A percentile compares a stretch with the other conserved stretches of the same genome.
Evolutionary conservation across 139 green algal genomes (phyloP).

Genomic region (Haematococcus lacustris): DNA sequence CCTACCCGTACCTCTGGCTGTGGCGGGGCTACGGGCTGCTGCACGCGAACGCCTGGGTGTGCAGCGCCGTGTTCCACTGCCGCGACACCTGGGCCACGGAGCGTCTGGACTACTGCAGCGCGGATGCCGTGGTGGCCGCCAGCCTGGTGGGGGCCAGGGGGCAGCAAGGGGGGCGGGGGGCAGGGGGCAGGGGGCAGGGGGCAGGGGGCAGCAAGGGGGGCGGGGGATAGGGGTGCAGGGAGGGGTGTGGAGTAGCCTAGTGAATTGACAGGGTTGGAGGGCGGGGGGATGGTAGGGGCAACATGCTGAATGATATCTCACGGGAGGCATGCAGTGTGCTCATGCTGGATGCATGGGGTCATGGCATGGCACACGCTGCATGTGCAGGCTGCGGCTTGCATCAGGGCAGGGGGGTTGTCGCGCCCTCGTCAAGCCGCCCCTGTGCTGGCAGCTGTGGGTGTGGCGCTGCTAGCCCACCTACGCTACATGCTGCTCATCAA

Average conservation of each 20-base stretch:
- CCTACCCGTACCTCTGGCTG: constrained; percentile 40
- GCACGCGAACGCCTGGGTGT: constrained; percentile 66
- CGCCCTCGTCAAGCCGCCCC: no score
- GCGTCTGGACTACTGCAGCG: constrained; percentile 61
- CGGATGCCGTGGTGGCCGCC: constrained; percentile 32
- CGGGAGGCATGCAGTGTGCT: no score
- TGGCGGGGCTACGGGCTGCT: constrained; percentile 53
- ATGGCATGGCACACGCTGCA: background rate
- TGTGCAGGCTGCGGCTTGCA: background rate
- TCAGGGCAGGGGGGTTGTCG: no score
- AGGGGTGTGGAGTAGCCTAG: background rate
- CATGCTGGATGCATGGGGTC: background rate
- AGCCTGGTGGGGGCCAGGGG: background rate
- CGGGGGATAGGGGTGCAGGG: background rate
- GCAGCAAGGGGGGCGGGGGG: background rate
- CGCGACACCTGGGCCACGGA: constrained; percentile 58
- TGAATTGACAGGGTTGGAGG: no score
- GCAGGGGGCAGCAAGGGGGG: background rate
- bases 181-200: background rate
- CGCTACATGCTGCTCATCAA: constrained; percentile 68
- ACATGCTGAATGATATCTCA: no score
- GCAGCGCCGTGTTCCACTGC: constrained; percentile 73
- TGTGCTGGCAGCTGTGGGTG: constrained; percentile 2
- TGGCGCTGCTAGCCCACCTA: constrained; percentile 40
- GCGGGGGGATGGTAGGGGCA: no score